Evolutionary conservation across 805 yeast species (phyloP).

Genomic region (Metschnikowia proteae): DNA sequence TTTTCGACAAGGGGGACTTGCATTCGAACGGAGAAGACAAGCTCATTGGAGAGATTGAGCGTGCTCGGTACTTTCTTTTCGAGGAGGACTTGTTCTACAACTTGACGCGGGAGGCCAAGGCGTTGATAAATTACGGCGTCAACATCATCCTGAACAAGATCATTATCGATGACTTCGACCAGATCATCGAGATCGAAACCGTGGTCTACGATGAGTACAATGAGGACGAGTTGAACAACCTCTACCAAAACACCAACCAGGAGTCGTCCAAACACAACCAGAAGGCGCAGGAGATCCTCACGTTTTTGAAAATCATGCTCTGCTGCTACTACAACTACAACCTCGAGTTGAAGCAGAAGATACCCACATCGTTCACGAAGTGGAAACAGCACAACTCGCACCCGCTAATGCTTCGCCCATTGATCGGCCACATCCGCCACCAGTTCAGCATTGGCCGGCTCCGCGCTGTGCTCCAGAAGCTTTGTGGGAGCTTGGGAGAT

Average conservation of each 20-base stretch:
- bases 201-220: slow-evolving; percentile 40
- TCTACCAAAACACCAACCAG: slow-evolving; percentile 28
- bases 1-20: slow-evolving; percentile 20
- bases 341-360: slow-evolving; percentile 38
- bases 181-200: slow-evolving; percentile 68
- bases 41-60: slow-evolving; percentile 53
- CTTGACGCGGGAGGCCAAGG: slow-evolving; percentile 69
- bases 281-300: slow-evolving; percentile 52
- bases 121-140: slow-evolving; percentile 66
- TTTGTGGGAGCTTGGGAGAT: slow-evolving; percentile 14
- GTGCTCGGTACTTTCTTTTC: slow-evolving; percentile 71
- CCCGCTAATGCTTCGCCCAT: slow-evolving; percentile 49
- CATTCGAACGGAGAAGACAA: neutral
- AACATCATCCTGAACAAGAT: slow-evolving; percentile 61
- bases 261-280: slow-evolving; percentile 31
- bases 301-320: slow-evolving; percentile 55
- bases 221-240: slow-evolving; percentile 34
- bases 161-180: slow-evolving; percentile 60
- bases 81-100: slow-evolving; percentile 87
- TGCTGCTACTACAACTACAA: slow-evolving; percentile 54
- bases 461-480: slow-evolving; percentile 26
- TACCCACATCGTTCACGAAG: slow-evolving; percentile 46
- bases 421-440: slow-evolving; percentile 57
- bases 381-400: slow-evolving; percentile 43
- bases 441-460: slow-evolving; percentile 37